Percentiles rank a stretch among this genome's conserved stretches.
Evolutionary conservation across 257 asterid genomes (phyloP).

Genomic region (Penstemon barbatus): DNA sequence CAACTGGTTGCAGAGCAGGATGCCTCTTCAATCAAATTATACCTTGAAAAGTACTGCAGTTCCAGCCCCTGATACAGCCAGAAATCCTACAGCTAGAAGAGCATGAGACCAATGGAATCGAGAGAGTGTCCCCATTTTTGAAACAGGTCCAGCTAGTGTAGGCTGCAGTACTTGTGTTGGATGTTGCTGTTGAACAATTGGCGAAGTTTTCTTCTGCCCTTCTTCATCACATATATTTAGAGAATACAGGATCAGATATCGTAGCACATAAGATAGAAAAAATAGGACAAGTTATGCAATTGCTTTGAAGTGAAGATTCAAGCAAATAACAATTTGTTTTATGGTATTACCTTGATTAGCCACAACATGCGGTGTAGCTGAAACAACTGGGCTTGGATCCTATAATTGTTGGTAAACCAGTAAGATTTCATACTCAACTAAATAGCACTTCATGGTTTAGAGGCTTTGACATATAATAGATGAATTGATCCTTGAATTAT

Average conservation of each 20-base stretch:
- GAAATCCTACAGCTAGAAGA: conserved; percentile 68
- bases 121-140: conserved; percentile 51
- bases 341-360: conserved; percentile 57
- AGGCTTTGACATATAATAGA: background rate
- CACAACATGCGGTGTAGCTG: conserved; percentile 50
- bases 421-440: conserved; percentile 8
- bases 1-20: background rate
- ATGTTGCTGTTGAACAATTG: conserved; percentile 54
- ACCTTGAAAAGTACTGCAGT: conserved; percentile 85
- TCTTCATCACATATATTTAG: conserved; percentile 37
- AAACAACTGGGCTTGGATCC: conserved; percentile 74
- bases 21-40: conserved; percentile 20
- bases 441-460: conserved; percentile 2
- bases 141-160: conserved; percentile 42
- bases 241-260: conserved; percentile 29
- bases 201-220: conserved; percentile 50
- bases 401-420: conserved; percentile 35
- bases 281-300: conserved; percentile 14
- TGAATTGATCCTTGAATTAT: background rate
- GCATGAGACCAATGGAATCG: conserved; percentile 86
- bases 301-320: background rate
- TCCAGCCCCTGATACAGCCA: conserved; percentile 88
- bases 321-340: background rate
- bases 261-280: conserved; percentile 14
- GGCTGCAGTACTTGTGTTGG: conserved; percentile 54